Evolutionary conservation across 805 yeast species (phyloP), one percentile per base, ranked within the genome.

Genomic region (Saturnispora gosingensis): DNA sequence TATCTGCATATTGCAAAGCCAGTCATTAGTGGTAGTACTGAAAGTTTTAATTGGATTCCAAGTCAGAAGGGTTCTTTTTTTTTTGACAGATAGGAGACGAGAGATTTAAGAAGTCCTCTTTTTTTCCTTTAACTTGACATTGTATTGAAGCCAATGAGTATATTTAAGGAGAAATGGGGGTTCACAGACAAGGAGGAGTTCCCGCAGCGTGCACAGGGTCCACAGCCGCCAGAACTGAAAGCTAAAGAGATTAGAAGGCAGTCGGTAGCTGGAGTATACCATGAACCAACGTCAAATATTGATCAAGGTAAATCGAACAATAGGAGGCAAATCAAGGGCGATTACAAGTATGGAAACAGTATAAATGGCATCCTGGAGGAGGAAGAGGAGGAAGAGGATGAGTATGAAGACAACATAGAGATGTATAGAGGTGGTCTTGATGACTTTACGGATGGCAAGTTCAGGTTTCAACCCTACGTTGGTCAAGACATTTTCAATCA

Each of bases 151-250:
- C 15, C 20, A 30, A 49, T 49, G 51, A 49, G 40, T 27, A 24
- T 49, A 42, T 49, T 49, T 38, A 49, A 49, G 47, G 51, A 49
- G 32, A 44, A 49, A 32, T 49, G 51, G 51, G 51, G 42, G 18
- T 49, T n/a, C 27, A 42, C 30, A 7, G 20, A 27, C 15, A 42
- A 48, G 24, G 51, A 35, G 28, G 43, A 49, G 24, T 6, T 70
- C n/a, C 71, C 70, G 2, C 54, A 61, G 32, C 56, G 70, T 55
- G 61, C 61, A 13, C 63, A 62, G 43, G 67, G 61, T 4, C 69
- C 69, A 1, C 60, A 59, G 9, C 65, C 65, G 6, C 53, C 56
- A 22, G 47, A 53, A 4, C 49, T 43, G 22, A 45, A 51, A 15
- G 45, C 49, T 20, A 58, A 54, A 10, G 43, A 52, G 5, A 51